Conservation (phyloP, 176 grass and related monocot genomes). For the bread wheat (Triticum aestivum) region IWGSC_CS_RefSeq_v2.1 NC_057811.1:136382851-136383350, state of each 20-base stretch:
- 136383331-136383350: constrained; percentile 43
- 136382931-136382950: constrained; percentile 64
- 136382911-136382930: constrained; percentile 65
- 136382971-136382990: constrained; percentile 68
- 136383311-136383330: constrained; percentile 67
- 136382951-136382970: constrained; percentile 84
- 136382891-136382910: constrained; percentile 44
- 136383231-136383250: constrained; percentile 82
- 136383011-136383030: constrained; percentile 67
- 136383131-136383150: constrained; percentile 8
- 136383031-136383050: constrained; percentile 48
- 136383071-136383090: constrained; percentile 70
- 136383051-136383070: constrained; percentile 62
- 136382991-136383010: constrained; percentile 64
- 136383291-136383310: constrained; percentile 54
- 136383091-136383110: constrained; percentile 62
- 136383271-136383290: constrained; percentile 68
- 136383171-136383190: not conserved
- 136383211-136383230: constrained; percentile 77
- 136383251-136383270: constrained; percentile 37
- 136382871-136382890: not conserved
- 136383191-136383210: constrained; percentile 44
- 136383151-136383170: not conserved
- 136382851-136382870: not conserved
- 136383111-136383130: not conserved